A percentile compares a stretch with the other conserved stretches of the same genome.
Conservation (phyloP, 1,284 basidiomycete genomes). For the Taiwanofungus camphoratus region DNA sequence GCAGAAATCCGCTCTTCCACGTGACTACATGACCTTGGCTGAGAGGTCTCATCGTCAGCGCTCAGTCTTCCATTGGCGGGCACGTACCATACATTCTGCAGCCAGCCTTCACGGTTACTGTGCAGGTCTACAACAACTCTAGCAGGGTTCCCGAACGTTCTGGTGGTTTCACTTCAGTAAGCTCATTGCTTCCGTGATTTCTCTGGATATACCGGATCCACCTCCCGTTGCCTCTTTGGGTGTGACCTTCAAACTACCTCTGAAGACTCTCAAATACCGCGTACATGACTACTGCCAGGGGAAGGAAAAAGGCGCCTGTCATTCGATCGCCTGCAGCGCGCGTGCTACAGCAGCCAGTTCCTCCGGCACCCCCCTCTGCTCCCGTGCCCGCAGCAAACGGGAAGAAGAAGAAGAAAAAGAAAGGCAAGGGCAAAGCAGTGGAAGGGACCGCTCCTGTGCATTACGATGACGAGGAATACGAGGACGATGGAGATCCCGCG, state of each 20-base stretch:
- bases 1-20: too few species aligned
- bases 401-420: slow-evolving; percentile 46
- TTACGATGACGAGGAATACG: slow-evolving; percentile 26
- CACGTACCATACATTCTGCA: too few species aligned
- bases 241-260: background rate
- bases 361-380: slow-evolving; percentile 3
- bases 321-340: background rate
- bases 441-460: slow-evolving; percentile 14
- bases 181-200: too few species aligned
- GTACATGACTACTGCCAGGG: background rate
- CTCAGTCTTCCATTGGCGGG: too few species aligned
- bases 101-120: too few species aligned
- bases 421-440: slow-evolving; percentile 34
- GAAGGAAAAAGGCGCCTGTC: slow-evolving; percentile 1
- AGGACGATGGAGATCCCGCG: slow-evolving; percentile 25
- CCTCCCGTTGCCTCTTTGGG: background rate
- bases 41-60: too few species aligned
- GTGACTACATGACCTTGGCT: too few species aligned
- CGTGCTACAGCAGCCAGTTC: background rate
- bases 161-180: too few species aligned
- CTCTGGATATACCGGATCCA: too few species aligned
- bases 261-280: background rate
- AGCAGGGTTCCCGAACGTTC: too few species aligned
- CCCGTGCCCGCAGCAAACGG: slow-evolving; percentile 16
- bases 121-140: too few species aligned